These are phyloP conservation scores for Aphanomyces astaci DNA, from an alignment of 352 stramenopile genomes.

Conservation along the genomic window DNA sequence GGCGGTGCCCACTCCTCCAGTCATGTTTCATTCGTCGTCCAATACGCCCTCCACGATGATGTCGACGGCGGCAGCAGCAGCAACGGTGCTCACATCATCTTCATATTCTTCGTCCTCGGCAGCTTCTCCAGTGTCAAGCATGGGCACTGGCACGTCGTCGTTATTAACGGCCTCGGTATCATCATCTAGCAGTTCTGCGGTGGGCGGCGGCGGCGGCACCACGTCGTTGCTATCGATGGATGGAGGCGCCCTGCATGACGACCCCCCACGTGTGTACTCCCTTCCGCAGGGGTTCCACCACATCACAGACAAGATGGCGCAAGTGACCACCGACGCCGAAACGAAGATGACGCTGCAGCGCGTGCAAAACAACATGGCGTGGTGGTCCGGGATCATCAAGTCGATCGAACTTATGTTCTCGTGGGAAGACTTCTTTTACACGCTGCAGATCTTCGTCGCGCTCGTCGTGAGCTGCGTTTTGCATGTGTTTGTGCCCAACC, in stretches of 20 bases:
- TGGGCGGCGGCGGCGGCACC: background rate
- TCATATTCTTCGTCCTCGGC: too few relatives aligned
- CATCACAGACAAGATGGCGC: conserved; percentile 86
- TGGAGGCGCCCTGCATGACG: conserved; percentile 17
- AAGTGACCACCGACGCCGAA: conserved; percentile 76
- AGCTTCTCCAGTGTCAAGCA: background rate
- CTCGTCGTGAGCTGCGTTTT: conserved; percentile 79
- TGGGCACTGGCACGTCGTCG: too few relatives aligned
- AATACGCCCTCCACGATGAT: too few relatives aligned
- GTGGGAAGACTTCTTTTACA: conserved; percentile 84
- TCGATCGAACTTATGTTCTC: conserved; percentile 82
- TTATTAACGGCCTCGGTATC: background rate
- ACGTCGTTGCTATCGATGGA: background rate
- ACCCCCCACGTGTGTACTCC: conserved; percentile 70
- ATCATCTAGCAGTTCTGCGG: background rate
- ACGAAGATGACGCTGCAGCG: conserved; percentile 77
- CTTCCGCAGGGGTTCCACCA: conserved; percentile 76
- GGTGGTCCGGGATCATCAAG: conserved; percentile 78
- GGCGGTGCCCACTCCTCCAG: background rate
- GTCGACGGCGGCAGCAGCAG: too few relatives aligned
- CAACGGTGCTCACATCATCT: too few relatives aligned
- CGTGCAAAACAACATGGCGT: conserved; percentile 85
- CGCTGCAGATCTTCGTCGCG: conserved; percentile 63
- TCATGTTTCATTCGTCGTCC: background rate
- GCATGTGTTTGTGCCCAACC: conserved; percentile 79